A percentile compares a stretch with the other conserved stretches of the same genome.
Evolutionary conservation across 345 rosid species (phyloP).

Genomic region (Mangifera indica): DNA sequence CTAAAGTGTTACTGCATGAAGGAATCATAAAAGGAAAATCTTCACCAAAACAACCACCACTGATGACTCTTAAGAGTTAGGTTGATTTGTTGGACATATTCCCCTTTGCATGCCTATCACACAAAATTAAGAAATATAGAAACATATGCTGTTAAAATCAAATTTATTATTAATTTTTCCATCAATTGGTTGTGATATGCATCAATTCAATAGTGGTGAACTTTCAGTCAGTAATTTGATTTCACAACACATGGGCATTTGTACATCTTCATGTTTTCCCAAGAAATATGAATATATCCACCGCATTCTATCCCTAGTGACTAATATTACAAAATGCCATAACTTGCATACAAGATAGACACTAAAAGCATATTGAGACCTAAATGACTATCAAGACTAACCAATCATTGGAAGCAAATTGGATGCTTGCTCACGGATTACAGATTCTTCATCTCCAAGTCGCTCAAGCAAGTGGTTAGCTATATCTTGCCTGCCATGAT

Average conservation of each 20-base stretch:
- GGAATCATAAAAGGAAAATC: not conserved
- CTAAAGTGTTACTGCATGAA: not conserved
- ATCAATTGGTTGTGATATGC: not conserved
- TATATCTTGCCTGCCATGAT: conserved; percentile 62
- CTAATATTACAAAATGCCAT: not conserved
- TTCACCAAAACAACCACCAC: not conserved
- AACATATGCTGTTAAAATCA: not conserved
- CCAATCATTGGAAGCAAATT: conserved; percentile 63
- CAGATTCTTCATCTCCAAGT: conserved; percentile 58
- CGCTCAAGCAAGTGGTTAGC: conserved; percentile 54
- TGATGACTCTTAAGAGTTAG: not conserved
- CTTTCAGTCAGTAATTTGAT: conserved; percentile 1
- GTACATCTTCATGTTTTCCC: not conserved
- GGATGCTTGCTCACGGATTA: conserved; percentile 49
- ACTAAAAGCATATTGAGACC: not conserved
- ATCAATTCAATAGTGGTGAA: not conserved
- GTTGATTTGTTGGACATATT: not conserved
- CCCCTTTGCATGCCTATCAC: not conserved
- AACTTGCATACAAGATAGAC: not conserved
- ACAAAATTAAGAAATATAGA: not conserved
- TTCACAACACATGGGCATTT: not conserved
- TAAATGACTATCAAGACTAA: conserved; percentile 30
- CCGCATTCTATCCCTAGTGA: not conserved
- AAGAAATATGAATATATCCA: not conserved
- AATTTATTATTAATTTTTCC: not conserved